phyloP scores from a whole-genome alignment of 257 asterid genomes.

The Solanum virginianum region DNA sequence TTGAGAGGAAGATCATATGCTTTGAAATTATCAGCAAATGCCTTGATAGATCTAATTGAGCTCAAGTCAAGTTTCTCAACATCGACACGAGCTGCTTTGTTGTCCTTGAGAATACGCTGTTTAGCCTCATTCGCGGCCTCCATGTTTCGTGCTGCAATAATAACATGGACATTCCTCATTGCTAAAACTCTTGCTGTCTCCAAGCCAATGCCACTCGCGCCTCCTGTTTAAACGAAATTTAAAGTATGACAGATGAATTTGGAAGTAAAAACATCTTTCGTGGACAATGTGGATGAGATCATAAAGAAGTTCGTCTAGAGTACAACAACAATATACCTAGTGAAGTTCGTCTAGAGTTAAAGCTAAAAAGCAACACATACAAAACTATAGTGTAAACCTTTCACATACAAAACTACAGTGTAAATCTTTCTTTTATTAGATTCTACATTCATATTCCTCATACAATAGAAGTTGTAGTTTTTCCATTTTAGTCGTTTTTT shows the following conservation, averaged over 20 bases:
- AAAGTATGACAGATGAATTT: not conserved
- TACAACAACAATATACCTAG: not conserved
- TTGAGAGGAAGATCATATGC: conserved; percentile 76
- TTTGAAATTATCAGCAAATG: conserved; percentile 45
- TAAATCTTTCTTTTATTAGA: not conserved
- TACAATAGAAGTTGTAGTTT: not conserved
- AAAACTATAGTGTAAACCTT: not conserved
- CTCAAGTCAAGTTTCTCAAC: conserved; percentile 62
- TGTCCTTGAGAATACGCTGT: conserved; percentile 29
- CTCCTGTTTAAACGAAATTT: conserved; percentile 31
- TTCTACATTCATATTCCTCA: not conserved
- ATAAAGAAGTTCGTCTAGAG: not conserved
- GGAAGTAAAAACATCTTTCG: not conserved
- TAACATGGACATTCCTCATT: conserved; percentile 50
- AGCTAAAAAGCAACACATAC: not conserved
- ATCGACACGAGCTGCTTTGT: conserved; percentile 41
- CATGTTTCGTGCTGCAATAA: conserved; percentile 71
- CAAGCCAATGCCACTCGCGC: conserved; percentile 81
- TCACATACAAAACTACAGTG: too few species aligned
- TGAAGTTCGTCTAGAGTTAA: not conserved
- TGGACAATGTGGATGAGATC: not conserved
- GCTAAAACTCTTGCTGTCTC: conserved; percentile 80
- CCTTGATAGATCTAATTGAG: conserved; percentile 51
- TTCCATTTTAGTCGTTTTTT: too few species aligned
- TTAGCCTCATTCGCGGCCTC: conserved; percentile 75